phyloP scores from a whole-genome alignment of 768 basidiomycete species.

The Tephrocybe sp. region DNA sequence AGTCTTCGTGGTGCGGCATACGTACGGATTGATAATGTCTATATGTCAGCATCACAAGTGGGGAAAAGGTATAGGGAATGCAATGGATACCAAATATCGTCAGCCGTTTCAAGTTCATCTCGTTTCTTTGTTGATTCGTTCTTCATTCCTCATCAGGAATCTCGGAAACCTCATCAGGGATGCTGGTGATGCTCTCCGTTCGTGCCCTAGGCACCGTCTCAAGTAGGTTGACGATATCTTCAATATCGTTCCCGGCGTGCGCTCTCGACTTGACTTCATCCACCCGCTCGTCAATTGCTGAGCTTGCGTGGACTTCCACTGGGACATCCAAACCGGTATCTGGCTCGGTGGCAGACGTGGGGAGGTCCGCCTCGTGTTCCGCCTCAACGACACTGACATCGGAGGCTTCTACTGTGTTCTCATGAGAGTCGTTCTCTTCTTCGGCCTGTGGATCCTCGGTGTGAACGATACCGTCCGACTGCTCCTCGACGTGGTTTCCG shows the following conservation, averaged over 20 bases:
- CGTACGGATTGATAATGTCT: slow-evolving; percentile 1
- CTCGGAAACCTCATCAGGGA: slow-evolving; percentile 56
- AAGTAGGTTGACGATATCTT: slow-evolving; percentile 67
- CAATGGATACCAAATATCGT: neutral
- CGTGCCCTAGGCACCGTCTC: slow-evolving; percentile 46
- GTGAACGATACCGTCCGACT: neutral
- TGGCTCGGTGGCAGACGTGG: neutral
- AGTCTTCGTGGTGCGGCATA: neutral
- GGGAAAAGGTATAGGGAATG: neutral
- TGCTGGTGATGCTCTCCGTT: slow-evolving; percentile 43
- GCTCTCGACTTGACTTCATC: slow-evolving; percentile 16
- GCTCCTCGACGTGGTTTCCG: slow-evolving; percentile 1
- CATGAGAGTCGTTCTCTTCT: neutral
- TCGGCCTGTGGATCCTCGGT: neutral
- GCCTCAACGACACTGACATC: neutral
- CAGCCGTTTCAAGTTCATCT: neutral
- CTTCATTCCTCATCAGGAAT: slow-evolving; percentile 54
- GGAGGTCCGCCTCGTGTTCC: neutral
- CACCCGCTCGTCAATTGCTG: slow-evolving; percentile 16
- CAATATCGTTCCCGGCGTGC: slow-evolving; percentile 44
- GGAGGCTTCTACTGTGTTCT: slow-evolving; percentile 1
- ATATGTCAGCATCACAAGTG: neutral
- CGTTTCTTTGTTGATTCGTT: neutral
- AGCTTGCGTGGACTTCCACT: slow-evolving; percentile 3
- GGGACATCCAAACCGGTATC: neutral